A percentile compares a stretch with the other conserved stretches of the same genome.
These are phyloP conservation scores for Diplodia seriata DNA, from an alignment of 2,329 filamentous ascomycete genomes.

Conservation along the genomic window DNA sequence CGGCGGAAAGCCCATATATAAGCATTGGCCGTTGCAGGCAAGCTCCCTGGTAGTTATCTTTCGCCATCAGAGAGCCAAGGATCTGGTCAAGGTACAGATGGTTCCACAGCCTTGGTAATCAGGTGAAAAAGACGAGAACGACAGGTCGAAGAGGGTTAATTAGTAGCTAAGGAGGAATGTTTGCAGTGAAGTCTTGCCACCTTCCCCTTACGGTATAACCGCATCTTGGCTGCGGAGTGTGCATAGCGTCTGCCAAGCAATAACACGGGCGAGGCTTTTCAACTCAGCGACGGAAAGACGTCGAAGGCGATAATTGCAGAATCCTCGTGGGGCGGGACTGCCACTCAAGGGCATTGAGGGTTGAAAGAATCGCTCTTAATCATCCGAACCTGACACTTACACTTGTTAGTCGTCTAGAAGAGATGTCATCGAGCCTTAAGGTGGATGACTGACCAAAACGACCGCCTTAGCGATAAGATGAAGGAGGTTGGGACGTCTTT, in stretches of 20 bases:
- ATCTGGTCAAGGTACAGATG: conserved; percentile 2
- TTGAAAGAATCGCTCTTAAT: no score
- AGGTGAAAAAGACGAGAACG: conserved; percentile 9
- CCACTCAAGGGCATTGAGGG: not conserved
- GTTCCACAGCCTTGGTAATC: not conserved
- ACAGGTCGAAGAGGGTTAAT: conserved; percentile 14
- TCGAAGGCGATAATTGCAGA: not conserved
- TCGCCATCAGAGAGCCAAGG: conserved; percentile 9
- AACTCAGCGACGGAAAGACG: not conserved
- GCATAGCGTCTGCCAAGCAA: not conserved
- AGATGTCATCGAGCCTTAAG: no score
- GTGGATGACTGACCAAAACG: no score
- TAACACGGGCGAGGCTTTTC: not conserved
- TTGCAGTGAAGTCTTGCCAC: not conserved
- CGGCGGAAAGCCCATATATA: conserved; percentile 2
- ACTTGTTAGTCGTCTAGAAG: no score
- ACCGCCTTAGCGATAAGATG: no score
- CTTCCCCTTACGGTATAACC: conserved; percentile 2
- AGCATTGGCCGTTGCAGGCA: not conserved
- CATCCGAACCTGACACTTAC: no score
- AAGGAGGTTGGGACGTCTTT: no score
- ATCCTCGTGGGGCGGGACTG: not conserved
- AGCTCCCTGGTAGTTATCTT: not conserved
- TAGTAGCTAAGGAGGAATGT: conserved; percentile 2
- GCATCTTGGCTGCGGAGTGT: not conserved